These are phyloP conservation scores for Ganoderma lucidum DNA, from an alignment of 1,284 basidiomycete genomes.

Conservation along the genomic window DNA sequence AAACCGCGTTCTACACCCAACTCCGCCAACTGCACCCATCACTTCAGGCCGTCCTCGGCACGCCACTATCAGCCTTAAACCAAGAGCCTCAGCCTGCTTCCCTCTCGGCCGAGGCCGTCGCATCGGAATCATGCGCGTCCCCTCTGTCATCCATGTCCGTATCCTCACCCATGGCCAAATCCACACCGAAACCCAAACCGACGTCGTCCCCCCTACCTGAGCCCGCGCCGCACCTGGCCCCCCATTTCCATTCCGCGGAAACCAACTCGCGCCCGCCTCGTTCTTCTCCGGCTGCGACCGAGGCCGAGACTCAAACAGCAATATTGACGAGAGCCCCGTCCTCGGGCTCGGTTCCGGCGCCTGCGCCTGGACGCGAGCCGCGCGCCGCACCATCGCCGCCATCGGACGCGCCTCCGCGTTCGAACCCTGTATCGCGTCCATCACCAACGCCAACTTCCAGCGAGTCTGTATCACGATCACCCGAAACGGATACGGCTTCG, in stretches of 20 bases:
- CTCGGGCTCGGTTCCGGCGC: background rate
- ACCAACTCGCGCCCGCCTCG: background rate
- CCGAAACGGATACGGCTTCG: too few relatives aligned
- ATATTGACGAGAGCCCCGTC: background rate
- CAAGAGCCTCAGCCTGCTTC: conserved; percentile 37
- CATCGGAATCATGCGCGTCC: conserved; percentile 5
- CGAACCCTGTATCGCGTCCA: background rate
- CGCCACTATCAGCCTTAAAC: background rate
- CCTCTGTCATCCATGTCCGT: background rate
- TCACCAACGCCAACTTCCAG: too few relatives aligned
- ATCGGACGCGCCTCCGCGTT: background rate
- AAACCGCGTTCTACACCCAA: conserved; percentile 58
- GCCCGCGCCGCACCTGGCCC: background rate
- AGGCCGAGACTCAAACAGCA: background rate
- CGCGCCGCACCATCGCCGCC: conserved; percentile 12
- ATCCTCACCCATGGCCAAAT: background rate
- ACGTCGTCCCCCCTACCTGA: background rate
- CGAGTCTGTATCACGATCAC: too few relatives aligned
- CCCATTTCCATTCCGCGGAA: too few relatives aligned
- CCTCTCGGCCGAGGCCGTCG: background rate
- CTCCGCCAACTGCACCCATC: conserved; percentile 49
- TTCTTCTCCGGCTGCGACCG: conserved; percentile 8
- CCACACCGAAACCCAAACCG: conserved; percentile 2
- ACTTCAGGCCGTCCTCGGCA: conserved; percentile 37
- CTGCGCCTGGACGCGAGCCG: conserved; percentile 2